Conservation (phyloP, 2,329 filamentous ascomycete species). For the Aureobasidium subglaciale region DNA sequence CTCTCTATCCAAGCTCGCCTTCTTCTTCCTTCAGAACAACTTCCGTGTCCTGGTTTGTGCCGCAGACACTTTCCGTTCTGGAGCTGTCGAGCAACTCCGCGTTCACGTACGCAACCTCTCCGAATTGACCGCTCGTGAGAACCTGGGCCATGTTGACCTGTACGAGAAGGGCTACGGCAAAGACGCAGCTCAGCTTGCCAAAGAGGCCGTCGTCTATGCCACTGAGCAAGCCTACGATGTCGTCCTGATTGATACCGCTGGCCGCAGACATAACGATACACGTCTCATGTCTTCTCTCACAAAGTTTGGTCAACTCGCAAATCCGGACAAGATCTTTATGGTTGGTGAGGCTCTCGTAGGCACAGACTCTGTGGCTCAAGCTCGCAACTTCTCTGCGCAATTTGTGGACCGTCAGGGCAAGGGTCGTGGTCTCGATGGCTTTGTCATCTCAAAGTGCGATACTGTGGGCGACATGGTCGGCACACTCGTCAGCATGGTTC, state of each 20-base stretch:
- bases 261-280: conserved; percentile 89
- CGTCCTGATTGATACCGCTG: conserved; percentile 93
- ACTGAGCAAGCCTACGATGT: conserved; percentile 71
- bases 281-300: conserved; percentile 93
- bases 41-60: conserved; percentile 91
- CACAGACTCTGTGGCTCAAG: conserved; percentile 90
- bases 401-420: conserved; percentile 47
- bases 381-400: conserved; percentile 88
- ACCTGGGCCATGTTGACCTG: conserved; percentile 71
- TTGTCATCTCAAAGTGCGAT: conserved; percentile 98
- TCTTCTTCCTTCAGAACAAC: conserved; percentile 95
- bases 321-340: conserved; percentile 98
- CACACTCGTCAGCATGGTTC: conserved; percentile 92
- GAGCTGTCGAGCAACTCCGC: conserved; percentile 91
- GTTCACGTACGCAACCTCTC: conserved; percentile 92
- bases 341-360: conserved; percentile 89
- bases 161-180: conserved; percentile 98
- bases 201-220: conserved; percentile 82
- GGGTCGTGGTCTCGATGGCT: conserved; percentile 81
- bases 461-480: conserved; percentile 99
- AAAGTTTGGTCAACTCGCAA: conserved; percentile 93
- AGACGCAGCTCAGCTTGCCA: conserved; percentile 89
- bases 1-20: conserved; percentile 95
- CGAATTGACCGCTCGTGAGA: conserved; percentile 78
- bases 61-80: conserved; percentile 93